Conservation (phyloP, 1,139 yeast species). For the Debaryomyces udenii region DNA sequence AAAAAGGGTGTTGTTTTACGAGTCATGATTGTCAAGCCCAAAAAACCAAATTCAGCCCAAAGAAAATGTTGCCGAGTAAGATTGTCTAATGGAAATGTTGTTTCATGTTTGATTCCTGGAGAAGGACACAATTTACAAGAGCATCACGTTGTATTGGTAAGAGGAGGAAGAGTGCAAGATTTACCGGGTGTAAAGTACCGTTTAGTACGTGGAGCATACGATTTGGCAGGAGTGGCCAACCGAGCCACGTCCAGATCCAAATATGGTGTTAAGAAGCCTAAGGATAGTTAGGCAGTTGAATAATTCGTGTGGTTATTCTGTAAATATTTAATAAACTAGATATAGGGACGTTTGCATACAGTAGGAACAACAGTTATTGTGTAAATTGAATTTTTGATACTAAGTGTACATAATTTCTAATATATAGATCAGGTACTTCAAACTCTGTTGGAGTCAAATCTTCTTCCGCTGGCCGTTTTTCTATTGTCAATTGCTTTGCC, state of each 20-base stretch:
- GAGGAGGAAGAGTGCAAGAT: constrained; percentile 99
- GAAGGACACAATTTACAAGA: constrained; percentile 99
- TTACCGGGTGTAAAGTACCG: constrained; percentile 97
- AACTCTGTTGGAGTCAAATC: constrained; percentile 49
- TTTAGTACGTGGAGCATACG: constrained; percentile 90
- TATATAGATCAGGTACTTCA: constrained; percentile 5
- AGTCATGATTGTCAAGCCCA: constrained; percentile 93
- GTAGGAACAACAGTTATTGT: not conserved
- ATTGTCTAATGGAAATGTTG: constrained; percentile 83
- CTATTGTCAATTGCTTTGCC: constrained; percentile 60
- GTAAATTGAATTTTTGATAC: not conserved
- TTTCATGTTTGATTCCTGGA: constrained; percentile 95
- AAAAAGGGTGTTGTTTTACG: constrained; percentile 93
- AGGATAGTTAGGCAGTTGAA: constrained; percentile 11
- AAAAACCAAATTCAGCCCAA: constrained; percentile 97
- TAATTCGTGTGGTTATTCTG: constrained; percentile 4
- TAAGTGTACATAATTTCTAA: constrained; percentile 5
- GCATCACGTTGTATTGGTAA: constrained; percentile 91
- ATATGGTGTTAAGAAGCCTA: constrained; percentile 91
- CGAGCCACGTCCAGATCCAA: constrained; percentile 87
- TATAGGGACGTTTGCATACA: not conserved
- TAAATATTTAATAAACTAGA: constrained; percentile 9
- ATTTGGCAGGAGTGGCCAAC: constrained; percentile 93
- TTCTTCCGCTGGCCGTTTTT: constrained; percentile 83
- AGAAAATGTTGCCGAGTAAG: constrained; percentile 96